Conservation (phyloP, 129 eudicot species). For the Artemisia argyi region DNA sequence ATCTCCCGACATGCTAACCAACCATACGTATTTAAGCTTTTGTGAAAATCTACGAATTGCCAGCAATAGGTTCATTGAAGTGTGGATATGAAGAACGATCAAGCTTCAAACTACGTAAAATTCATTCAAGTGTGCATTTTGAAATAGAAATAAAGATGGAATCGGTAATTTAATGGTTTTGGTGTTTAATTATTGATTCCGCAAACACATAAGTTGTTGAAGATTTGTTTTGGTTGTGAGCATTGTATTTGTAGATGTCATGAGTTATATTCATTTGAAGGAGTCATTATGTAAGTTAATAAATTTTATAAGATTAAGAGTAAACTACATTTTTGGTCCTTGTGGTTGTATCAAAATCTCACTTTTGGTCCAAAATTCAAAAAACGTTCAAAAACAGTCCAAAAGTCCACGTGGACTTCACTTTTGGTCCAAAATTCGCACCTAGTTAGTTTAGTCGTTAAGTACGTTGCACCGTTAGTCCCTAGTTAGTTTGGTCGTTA, state of each 20-base stretch:
- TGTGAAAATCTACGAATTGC: neutral
- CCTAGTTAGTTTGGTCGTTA: too few relatives aligned
- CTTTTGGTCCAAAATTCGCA: too few relatives aligned
- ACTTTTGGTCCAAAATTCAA: too few relatives aligned
- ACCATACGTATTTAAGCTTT: neutral
- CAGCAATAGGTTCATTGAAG: constrained; percentile 18
- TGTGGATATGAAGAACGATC: constrained; percentile 12
- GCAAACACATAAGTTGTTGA: neutral
- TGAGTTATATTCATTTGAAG: constrained; percentile 9
- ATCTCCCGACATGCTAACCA: constrained; percentile 57
- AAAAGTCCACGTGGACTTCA: too few relatives aligned
- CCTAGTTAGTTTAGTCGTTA: too few relatives aligned
- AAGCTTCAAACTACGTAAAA: too few relatives aligned
- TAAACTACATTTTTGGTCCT: too few relatives aligned
- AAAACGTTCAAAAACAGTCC: too few relatives aligned
- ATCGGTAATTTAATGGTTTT: constrained; percentile 5
- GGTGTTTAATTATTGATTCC: constrained; percentile 14
- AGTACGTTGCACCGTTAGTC: too few relatives aligned
- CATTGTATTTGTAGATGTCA: constrained; percentile 6
- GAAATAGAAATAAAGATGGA: constrained; percentile 24
- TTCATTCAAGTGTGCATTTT: constrained; percentile 10
- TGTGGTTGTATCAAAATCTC: too few relatives aligned
- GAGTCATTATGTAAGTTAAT: constrained; percentile 13
- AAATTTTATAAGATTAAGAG: neutral
- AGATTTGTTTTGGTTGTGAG: constrained; percentile 15